These are phyloP conservation scores for Heteromeles arbutifolia DNA, from an alignment of 306 rosid species.

Conservation along the genomic window DNA sequence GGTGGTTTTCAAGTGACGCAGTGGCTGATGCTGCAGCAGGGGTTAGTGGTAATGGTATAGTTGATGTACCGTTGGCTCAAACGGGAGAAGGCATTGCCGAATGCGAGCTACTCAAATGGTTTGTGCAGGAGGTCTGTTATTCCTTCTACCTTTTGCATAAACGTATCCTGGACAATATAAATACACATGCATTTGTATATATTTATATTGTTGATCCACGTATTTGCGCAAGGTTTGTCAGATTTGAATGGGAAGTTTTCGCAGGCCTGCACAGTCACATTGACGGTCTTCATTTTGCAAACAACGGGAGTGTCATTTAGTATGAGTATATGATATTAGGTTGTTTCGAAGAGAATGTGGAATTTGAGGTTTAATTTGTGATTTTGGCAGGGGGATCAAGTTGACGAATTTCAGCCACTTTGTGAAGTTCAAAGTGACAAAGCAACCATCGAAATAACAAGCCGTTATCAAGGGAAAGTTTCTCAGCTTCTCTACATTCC, in stretches of 20 bases:
- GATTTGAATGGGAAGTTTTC: too few relatives aligned
- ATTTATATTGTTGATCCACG: not conserved
- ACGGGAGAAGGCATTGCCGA: slow-evolving; percentile 99
- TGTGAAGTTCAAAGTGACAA: slow-evolving; percentile 99
- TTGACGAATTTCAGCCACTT: slow-evolving; percentile 82
- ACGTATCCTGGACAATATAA: not conserved
- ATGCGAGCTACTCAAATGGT: slow-evolving; percentile 95
- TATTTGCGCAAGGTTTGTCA: too few relatives aligned
- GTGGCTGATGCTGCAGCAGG: slow-evolving; percentile 26
- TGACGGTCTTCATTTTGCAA: not conserved
- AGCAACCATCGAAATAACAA: slow-evolving; percentile 96
- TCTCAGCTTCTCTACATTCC: slow-evolving; percentile 55
- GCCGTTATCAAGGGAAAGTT: slow-evolving; percentile 84
- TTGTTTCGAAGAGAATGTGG: not conserved
- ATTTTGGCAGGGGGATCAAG: slow-evolving; percentile 69
- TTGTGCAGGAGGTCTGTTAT: slow-evolving; percentile 66
- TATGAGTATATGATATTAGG: not conserved
- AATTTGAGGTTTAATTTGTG: not conserved
- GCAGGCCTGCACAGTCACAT: not conserved
- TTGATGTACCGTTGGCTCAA: slow-evolving; percentile 85
- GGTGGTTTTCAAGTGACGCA: slow-evolving; percentile 51
- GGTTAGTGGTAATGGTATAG: slow-evolving; percentile 35
- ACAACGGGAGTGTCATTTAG: not conserved
- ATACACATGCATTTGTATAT: not conserved
- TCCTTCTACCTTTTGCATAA: not conserved